Evolutionary conservation across 331 rosid species (phyloP).

Genomic region (Pyrus hybrid): DNA sequence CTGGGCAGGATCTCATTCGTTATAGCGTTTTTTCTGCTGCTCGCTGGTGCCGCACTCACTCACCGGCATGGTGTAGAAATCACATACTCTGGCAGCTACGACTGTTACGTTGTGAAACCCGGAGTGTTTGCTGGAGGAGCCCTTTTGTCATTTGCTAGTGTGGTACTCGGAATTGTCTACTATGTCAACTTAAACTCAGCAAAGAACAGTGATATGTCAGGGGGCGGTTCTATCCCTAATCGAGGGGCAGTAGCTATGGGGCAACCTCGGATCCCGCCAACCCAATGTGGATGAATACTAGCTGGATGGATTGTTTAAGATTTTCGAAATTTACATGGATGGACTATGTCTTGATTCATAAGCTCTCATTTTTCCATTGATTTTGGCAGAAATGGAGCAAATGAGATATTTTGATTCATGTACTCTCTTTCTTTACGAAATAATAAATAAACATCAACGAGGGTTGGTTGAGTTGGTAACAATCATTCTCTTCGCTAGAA

Average conservation of each 20-base stretch:
- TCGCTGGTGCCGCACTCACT: conserved; percentile 73
- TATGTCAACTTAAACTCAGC: conserved; percentile 35
- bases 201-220: conserved; percentile 24
- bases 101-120: conserved; percentile 80
- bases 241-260: conserved; percentile 73
- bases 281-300: too few relatives aligned
- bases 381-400: background rate
- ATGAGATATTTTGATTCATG: background rate
- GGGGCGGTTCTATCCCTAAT: conserved; percentile 27
- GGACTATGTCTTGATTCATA: too few relatives aligned
- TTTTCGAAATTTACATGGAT: too few relatives aligned
- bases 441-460: too few relatives aligned
- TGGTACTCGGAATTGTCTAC: conserved; percentile 51
- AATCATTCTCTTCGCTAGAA: too few relatives aligned
- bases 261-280: conserved; percentile 57
- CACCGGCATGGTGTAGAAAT: conserved; percentile 43
- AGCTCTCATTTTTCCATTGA: too few relatives aligned
- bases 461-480: too few relatives aligned
- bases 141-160: conserved; percentile 44
- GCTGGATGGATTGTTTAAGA: too few relatives aligned
- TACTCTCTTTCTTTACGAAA: background rate
- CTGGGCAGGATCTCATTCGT: conserved; percentile 69
- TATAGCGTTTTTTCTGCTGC: conserved; percentile 62
- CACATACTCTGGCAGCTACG: conserved; percentile 46
- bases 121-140: conserved; percentile 73